Percentiles rank a stretch among this genome's conserved stretches.
These are phyloP conservation scores for Calonectria honghensis DNA, from an alignment of 2,329 filamentous ascomycete genomes.

Conservation along the genomic window DNA sequence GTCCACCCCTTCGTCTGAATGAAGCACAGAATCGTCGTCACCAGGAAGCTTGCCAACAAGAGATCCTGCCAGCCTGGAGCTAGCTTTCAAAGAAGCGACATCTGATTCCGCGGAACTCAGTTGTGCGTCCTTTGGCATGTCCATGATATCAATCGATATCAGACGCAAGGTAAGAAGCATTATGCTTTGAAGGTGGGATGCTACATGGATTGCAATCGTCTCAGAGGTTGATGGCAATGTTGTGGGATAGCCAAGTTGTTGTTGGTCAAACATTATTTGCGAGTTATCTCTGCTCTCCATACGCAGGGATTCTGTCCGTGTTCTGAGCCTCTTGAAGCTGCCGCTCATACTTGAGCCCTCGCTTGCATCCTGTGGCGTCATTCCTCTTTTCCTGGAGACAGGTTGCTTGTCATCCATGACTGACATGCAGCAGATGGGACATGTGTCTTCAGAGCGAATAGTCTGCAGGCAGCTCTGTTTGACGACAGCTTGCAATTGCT, in stretches of 20 bases:
- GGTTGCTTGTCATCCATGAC: neutral
- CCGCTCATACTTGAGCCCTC: neutral
- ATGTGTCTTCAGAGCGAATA: neutral
- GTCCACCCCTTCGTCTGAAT: neutral
- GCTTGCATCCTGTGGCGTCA: neutral
- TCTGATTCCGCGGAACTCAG: neutral
- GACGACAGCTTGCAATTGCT: neutral
- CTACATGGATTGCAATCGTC: neutral
- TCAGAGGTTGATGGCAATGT: neutral
- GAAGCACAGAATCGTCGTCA: neutral
- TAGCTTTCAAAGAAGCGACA: neutral
- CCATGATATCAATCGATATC: neutral
- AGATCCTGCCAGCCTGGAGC: neutral
- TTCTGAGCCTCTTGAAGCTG: neutral
- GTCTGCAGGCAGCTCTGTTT: conserved; percentile 1
- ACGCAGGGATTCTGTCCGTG: neutral
- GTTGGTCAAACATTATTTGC: neutral
- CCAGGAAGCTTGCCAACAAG: no score
- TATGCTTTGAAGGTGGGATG: neutral
- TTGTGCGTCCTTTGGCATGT: neutral
- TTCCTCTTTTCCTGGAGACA: neutral
- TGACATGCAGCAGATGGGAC: conserved; percentile 20
- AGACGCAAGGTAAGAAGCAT: conserved; percentile 3
- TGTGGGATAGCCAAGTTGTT: neutral
- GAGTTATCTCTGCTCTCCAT: neutral